Conservation (phyloP, 305 asterid species). For the Solanum aculeatissimum region DNA sequence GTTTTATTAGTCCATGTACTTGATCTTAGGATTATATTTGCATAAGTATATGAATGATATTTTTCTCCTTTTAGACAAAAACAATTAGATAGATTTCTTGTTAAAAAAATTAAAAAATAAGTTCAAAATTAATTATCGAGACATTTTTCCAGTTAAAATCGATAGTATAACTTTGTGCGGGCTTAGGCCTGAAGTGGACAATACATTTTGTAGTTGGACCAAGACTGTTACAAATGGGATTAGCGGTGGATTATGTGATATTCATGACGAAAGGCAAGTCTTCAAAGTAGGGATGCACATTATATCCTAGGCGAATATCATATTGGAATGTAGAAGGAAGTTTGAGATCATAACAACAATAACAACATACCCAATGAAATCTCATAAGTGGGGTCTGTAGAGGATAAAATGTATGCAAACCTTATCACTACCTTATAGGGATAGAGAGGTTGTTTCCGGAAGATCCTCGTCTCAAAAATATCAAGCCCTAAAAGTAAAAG, state of each 20-base stretch:
- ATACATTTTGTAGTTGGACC: neutral
- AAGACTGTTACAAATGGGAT: neutral
- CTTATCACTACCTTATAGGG: too few species aligned
- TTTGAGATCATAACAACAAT: too few species aligned
- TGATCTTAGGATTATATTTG: neutral
- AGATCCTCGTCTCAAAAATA: too few species aligned
- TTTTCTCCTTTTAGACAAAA: neutral
- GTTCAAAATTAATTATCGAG: neutral
- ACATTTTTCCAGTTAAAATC: rapidly evolving
- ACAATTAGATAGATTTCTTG: neutral
- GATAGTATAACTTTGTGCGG: neutral
- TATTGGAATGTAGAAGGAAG: neutral
- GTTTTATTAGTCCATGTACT: neutral
- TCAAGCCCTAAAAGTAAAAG: too few species aligned
- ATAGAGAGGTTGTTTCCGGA: too few species aligned
- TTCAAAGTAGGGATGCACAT: neutral
- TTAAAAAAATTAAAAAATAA: neutral
- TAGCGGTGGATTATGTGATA: neutral
- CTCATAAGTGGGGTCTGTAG: too few species aligned
- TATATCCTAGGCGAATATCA: neutral
- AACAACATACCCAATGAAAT: too few species aligned
- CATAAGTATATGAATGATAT: neutral
- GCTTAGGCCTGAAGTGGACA: rapidly evolving
- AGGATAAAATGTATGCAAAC: too few species aligned
- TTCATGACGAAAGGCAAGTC: neutral